Base-by-base conservation (phyloP, 192 early-diverging fungal species). In the Coemansia sp. region DNA sequence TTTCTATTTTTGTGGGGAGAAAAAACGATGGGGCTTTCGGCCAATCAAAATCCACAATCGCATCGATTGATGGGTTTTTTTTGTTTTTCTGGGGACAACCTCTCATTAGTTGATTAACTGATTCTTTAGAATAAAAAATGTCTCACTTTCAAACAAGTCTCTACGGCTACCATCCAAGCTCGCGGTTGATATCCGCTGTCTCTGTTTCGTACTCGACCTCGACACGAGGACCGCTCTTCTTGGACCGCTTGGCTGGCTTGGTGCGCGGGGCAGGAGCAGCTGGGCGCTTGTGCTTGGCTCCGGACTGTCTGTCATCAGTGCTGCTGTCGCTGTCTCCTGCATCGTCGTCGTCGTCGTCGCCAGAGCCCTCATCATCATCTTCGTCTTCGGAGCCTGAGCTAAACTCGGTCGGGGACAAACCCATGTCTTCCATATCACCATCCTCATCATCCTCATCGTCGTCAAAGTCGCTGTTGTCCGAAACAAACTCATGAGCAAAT, bases 171-270 rank as follows among this genome's bases (percentile, higher is more conserved):
- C 75, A 72, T 25, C 73, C 73, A 52, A 82, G 70, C 73, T 75
- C 69, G 22, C 52, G 61, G 54, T 76, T 67, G 32, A 54, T 60
- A n/a, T 61, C 63, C 12, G 66, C 55, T 20, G 72, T 14, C 70
- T 83, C 82, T 5, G 75, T 79, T 60, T 87, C 86, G 65, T 85
- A 87, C 67, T 87, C 86, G 63, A 87, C 68, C 62, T 87, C 84
- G 33, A 87, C 85, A 54, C 75, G 83, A 14, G 76, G 75, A 6
- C 73, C 78, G 57, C 83, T 75, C 74, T 72, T 72, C 71, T 80
- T 80, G 56, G 69, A 18, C 33, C 66, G 63, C 68, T 77, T 80
- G 56, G 80, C 56, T 3, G 81, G 69, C 65, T 73, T 69, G 28
- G 65, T 54, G 34, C 71, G 74, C 2, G 69, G 42, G 12, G 61